Conservation (phyloP, 225 moss, liverwort and hornwort genomes). For the Marchantia polymorpha region DNA sequence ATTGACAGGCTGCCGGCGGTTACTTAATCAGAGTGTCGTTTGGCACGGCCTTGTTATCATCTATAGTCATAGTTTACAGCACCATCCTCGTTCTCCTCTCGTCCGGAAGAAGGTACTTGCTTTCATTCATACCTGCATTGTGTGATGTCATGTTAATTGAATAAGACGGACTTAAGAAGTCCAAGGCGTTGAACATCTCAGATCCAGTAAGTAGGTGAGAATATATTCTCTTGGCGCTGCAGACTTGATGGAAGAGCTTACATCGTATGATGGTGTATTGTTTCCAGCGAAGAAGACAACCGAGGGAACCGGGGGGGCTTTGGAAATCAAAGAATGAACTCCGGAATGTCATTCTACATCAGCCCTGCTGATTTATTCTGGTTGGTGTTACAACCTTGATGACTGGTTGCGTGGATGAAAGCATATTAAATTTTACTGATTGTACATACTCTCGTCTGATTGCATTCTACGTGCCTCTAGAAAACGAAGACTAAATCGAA, state of each 20-base stretch:
- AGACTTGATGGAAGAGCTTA: background rate
- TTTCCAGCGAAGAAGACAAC: conserved; percentile 86
- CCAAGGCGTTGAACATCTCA: background rate
- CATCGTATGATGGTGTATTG: conserved; percentile 8
- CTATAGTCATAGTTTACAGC: conserved; percentile 95
- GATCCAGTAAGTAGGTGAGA: background rate
- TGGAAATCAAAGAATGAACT: conserved; percentile 62
- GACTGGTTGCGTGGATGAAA: background rate
- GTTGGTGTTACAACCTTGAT: conserved; percentile 35
- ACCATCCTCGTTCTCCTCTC: conserved; percentile 92
- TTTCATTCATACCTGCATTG: too few species aligned
- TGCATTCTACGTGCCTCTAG: too few species aligned
- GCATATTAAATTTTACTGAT: background rate
- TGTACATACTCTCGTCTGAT: background rate
- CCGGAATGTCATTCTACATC: conserved; percentile 62
- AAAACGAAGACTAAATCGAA: too few species aligned
- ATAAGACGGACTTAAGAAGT: too few species aligned
- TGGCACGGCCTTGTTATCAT: conserved; percentile 91
- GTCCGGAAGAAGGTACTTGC: conserved; percentile 73
- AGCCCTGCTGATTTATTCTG: conserved; percentile 87
- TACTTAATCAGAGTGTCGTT: conserved; percentile 88
- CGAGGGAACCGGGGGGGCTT: conserved; percentile 89
- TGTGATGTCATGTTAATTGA: too few species aligned
- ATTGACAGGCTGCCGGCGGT: conserved; percentile 61
- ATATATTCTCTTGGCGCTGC: background rate